phyloP scores from a whole-genome alignment of 2,329 filamentous ascomycete genomes.

The Lachnellula willkommii region DNA sequence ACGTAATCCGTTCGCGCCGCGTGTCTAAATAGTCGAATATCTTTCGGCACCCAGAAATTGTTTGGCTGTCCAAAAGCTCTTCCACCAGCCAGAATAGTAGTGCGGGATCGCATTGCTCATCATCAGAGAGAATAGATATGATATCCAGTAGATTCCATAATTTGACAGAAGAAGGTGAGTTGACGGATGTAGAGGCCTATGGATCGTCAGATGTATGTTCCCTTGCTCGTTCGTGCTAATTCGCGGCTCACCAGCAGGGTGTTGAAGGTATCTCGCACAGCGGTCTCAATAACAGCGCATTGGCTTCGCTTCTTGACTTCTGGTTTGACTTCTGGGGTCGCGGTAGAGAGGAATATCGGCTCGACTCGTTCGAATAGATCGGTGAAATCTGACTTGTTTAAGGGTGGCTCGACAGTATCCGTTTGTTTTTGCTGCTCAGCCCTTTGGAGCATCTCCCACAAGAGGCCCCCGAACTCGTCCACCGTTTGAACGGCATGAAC shows the following conservation, averaged over 20 bases:
- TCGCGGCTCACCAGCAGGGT: slow-evolving; percentile 60
- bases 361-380: slow-evolving; percentile 43
- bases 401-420: slow-evolving; percentile 63
- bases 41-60: slow-evolving; percentile 81
- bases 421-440: slow-evolving; percentile 55
- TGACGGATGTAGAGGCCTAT: slow-evolving; percentile 69
- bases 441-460: slow-evolving; percentile 53
- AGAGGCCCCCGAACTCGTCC: slow-evolving; percentile 46
- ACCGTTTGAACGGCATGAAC: slow-evolving; percentile 50
- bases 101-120: slow-evolving; percentile 70
- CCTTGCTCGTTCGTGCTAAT: slow-evolving; percentile 24
- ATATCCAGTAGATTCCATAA: slow-evolving; percentile 95
- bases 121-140: slow-evolving; percentile 80
- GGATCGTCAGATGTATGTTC: slow-evolving; percentile 32
- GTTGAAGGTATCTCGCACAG: slow-evolving; percentile 76
- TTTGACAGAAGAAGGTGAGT: slow-evolving; percentile 70
- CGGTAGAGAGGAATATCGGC: slow-evolving; percentile 32
- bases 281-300: slow-evolving; percentile 74
- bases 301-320: slow-evolving; percentile 44
- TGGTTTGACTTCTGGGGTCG: slow-evolving; percentile 22
- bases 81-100: slow-evolving; percentile 88
- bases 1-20: slow-evolving; percentile 78
- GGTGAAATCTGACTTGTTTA: slow-evolving; percentile 63
- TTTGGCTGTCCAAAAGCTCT: slow-evolving; percentile 92
- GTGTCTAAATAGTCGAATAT: slow-evolving; percentile 97